A percentile compares a stretch with the other conserved stretches of the same genome.
Conservation (phyloP, 345 rosid genomes). For the Gynandropsis gynandra region DNA sequence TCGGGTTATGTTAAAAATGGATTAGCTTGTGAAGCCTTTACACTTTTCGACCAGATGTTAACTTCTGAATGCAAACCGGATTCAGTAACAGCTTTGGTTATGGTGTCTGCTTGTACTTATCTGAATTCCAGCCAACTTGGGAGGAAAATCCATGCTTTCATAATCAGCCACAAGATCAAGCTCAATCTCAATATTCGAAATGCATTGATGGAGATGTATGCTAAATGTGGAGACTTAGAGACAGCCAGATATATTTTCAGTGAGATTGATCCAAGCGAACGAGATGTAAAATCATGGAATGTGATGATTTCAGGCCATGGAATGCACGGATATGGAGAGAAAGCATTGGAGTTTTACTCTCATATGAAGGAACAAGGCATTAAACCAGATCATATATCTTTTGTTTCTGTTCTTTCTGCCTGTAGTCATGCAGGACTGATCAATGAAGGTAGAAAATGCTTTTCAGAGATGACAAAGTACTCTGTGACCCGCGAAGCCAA, state of each 20-base stretch:
- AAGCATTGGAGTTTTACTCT: slow-evolving; percentile 38
- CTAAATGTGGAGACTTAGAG: slow-evolving; percentile 50
- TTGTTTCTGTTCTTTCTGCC: slow-evolving; percentile 48
- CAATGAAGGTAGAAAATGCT: slow-evolving; percentile 45
- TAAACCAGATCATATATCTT: slow-evolving; percentile 46
- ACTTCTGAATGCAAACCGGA: slow-evolving; percentile 21
- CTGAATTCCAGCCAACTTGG: slow-evolving; percentile 7
- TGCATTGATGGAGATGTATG: slow-evolving; percentile 51
- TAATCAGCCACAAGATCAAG: slow-evolving; percentile 1
- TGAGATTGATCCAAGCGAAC: slow-evolving; percentile 24
- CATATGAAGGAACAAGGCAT: slow-evolving; percentile 39
- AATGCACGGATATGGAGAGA: slow-evolving; percentile 39
- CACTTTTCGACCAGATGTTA: slow-evolving; percentile 22
- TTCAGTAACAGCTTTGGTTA: slow-evolving; percentile 20
- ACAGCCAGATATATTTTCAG: slow-evolving; percentile 36
- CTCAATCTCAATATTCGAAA: slow-evolving; percentile 32
- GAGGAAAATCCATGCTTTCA: neutral
- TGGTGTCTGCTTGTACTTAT: slow-evolving; percentile 33
- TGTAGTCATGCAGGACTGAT: slow-evolving; percentile 57
- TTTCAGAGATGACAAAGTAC: slow-evolving; percentile 34
- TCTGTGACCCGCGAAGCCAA: slow-evolving; percentile 31
- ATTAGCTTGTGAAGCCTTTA: slow-evolving; percentile 28
- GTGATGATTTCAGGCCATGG: slow-evolving; percentile 50
- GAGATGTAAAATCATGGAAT: slow-evolving; percentile 40
- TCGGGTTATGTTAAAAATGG: slow-evolving; percentile 29